Percentiles rank a stretch among this genome's conserved stretches.
Evolutionary conservation across 2,329 filamentous ascomycete genomes (phyloP).

Genomic region (Macrophomina pseudophaseolina): DNA sequence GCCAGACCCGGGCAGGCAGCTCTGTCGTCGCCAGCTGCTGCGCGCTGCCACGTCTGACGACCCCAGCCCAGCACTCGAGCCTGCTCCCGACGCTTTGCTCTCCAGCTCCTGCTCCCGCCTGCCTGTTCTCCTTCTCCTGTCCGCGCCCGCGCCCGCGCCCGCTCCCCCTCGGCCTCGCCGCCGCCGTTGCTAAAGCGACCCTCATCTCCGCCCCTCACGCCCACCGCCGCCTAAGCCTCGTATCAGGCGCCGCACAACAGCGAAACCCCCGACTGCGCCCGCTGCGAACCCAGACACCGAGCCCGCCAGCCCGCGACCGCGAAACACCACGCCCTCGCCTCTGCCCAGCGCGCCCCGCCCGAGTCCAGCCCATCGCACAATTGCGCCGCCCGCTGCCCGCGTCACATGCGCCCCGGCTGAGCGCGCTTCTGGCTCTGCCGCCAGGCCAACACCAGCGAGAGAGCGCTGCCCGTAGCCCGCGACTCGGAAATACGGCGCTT

Average conservation of each 20-base stretch:
- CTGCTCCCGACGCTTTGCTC: not conserved
- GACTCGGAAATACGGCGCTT: slow-evolving; percentile 25
- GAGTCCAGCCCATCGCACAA: slow-evolving; percentile 3
- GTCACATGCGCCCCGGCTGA: slow-evolving; percentile 24
- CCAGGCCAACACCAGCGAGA: slow-evolving; percentile 4
- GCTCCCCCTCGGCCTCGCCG: not conserved
- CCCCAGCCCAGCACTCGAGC: not conserved
- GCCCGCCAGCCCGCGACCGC: slow-evolving; percentile 6
- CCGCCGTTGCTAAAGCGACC: slow-evolving; percentile 7
- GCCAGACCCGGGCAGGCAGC: not conserved
- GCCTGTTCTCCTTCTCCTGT: not conserved
- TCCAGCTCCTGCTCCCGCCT: not conserved
- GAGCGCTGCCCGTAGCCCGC: slow-evolving; percentile 8
- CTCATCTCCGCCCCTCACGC: slow-evolving; percentile 25
- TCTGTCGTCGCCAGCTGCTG: not conserved
- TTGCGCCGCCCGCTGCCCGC: slow-evolving; percentile 9
- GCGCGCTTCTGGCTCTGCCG: not conserved
- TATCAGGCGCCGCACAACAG: slow-evolving; percentile 21
- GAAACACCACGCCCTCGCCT: not conserved
- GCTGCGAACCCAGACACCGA: slow-evolving; percentile 4
- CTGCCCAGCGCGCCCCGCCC: not conserved
- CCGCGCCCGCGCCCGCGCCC: not conserved
- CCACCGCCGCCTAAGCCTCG: slow-evolving; percentile 18
- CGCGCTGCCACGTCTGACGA: slow-evolving; percentile 18
- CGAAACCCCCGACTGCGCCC: slow-evolving; percentile 26